phyloP scores from a whole-genome alignment of 2,329 filamentous ascomycete genomes.

The Phialemonium atrogriseum region DNA sequence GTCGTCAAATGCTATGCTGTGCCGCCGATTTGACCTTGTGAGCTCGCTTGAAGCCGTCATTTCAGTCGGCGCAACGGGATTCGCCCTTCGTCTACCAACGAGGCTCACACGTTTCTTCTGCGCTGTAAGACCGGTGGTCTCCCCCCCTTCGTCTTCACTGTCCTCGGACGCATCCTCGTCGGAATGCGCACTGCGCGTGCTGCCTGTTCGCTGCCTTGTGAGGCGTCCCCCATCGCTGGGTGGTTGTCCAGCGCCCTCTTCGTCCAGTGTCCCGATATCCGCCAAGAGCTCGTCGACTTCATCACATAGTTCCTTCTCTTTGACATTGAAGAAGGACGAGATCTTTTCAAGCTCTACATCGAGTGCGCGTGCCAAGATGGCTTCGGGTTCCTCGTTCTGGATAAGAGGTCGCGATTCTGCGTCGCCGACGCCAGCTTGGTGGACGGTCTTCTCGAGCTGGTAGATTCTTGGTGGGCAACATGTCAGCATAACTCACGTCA shows the following conservation, averaged over 20 bases:
- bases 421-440: slow-evolving; percentile 58
- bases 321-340: slow-evolving; percentile 78
- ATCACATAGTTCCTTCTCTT: slow-evolving; percentile 78
- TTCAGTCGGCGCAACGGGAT: slow-evolving; percentile 37
- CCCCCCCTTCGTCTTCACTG: slow-evolving; percentile 55
- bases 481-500: slow-evolving; percentile 2
- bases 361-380: slow-evolving; percentile 71
- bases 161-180: slow-evolving; percentile 55
- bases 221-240: slow-evolving; percentile 17
- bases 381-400: slow-evolving; percentile 64
- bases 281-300: slow-evolving; percentile 70
- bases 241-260: slow-evolving; percentile 29
- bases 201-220: slow-evolving; percentile 18
- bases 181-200: slow-evolving; percentile 34
- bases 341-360: slow-evolving; percentile 93
- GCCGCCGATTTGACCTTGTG: slow-evolving; percentile 46
- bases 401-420: slow-evolving; percentile 82
- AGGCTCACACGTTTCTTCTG: slow-evolving; percentile 31
- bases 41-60: slow-evolving; percentile 56
- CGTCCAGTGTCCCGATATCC: slow-evolving; percentile 63
- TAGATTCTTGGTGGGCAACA: slow-evolving; percentile 74
- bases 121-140: slow-evolving; percentile 44
- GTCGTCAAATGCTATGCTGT: slow-evolving; percentile 66
- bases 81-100: slow-evolving; percentile 27
- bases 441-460: slow-evolving; percentile 76